These are phyloP conservation scores for Physcomitrium patens DNA, from an alignment of 225 moss, liverwort and hornwort genomes.

Conservation along the genomic window DNA sequence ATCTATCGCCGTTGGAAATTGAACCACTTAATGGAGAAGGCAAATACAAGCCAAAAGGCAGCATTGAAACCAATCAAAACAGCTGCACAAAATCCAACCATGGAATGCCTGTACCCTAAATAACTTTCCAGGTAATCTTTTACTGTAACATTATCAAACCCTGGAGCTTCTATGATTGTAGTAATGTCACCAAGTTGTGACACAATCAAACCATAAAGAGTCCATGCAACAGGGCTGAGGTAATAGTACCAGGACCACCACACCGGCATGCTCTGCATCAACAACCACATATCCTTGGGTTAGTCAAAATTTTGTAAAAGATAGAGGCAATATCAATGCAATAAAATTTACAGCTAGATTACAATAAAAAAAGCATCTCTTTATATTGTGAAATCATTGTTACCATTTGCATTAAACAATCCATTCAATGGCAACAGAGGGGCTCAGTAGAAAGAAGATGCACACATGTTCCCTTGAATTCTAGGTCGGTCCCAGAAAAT, in stretches of 20 bases:
- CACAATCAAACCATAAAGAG: conserved; percentile 82
- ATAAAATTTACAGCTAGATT: not conserved
- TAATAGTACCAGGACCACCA: conserved; percentile 98
- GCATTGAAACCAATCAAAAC: conserved; percentile 57
- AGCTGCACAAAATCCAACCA: conserved; percentile 75
- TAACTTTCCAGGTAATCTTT: conserved; percentile 57
- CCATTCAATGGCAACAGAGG: not conserved
- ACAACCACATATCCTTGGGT: conserved; percentile 10
- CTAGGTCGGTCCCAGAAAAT: too few species aligned
- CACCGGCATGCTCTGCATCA: conserved; percentile 72
- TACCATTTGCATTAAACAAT: not conserved
- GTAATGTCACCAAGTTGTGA: conserved; percentile 82
- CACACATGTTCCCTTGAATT: too few species aligned
- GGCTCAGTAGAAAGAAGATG: too few species aligned
- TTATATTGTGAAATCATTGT: not conserved
- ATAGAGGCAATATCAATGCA: not conserved
- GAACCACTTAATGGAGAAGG: conserved; percentile 80
- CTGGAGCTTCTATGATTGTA: conserved; percentile 41
- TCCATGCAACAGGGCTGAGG: conserved; percentile 88
- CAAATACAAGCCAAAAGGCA: conserved; percentile 79
- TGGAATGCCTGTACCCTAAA: conserved; percentile 73
- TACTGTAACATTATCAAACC: conserved; percentile 38
- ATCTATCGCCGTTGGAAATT: conserved; percentile 85
- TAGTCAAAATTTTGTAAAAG: not conserved
- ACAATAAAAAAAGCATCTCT: not conserved